These are phyloP conservation scores for Alternaria rosae DNA, from an alignment of 2,329 filamentous ascomycete species.

Conservation along the genomic window DNA sequence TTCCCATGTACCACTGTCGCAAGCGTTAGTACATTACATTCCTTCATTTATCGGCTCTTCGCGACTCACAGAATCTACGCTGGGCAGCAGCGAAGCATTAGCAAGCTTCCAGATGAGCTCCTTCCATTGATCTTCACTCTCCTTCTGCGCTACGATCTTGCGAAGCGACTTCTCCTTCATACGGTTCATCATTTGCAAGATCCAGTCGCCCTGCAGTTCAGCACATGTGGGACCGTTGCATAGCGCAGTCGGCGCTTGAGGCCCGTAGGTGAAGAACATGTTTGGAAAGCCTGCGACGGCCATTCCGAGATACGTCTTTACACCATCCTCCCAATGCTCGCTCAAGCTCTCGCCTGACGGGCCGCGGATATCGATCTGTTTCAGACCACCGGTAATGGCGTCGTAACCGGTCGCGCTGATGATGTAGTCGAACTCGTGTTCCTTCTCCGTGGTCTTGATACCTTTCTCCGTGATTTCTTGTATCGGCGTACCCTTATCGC, in stretches of 20 bases:
- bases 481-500: conserved; percentile 50
- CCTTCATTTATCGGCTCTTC: accelerated
- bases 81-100: conserved; percentile 59
- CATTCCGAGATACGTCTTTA: conserved; percentile 51
- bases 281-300: conserved; percentile 50
- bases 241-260: conserved; percentile 65
- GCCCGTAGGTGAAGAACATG: conserved; percentile 57
- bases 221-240: conserved; percentile 64
- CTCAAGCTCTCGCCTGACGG: conserved; percentile 30
- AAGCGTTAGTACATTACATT: not conserved
- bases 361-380: conserved; percentile 47
- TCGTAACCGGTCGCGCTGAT: conserved; percentile 57
- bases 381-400: conserved; percentile 47
- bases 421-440: conserved; percentile 62
- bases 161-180: conserved; percentile 57
- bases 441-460: conserved; percentile 56
- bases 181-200: conserved; percentile 60
- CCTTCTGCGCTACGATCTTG: conserved; percentile 59
- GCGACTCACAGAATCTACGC: conserved; percentile 37
- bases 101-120: conserved; percentile 57
- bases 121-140: conserved; percentile 60
- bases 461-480: conserved; percentile 56
- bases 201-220: conserved; percentile 66
- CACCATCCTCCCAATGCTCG: conserved; percentile 25
- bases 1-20: conserved; percentile 62